Conservation (phyloP, 331 rosid species). For the Pyrus hybrid region DNA sequence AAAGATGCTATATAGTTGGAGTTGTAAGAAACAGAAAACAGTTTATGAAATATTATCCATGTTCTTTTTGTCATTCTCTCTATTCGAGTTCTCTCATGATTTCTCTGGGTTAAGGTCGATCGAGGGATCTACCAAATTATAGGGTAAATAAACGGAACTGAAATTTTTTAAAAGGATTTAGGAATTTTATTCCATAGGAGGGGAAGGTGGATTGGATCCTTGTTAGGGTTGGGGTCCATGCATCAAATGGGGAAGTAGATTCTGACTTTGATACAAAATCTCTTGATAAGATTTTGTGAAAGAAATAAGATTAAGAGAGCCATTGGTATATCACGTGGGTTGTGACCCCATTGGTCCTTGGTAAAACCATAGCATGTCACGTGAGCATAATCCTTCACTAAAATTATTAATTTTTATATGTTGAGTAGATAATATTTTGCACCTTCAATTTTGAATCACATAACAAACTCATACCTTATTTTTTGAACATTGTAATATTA, state of each 20-base stretch:
- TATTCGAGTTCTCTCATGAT: no score
- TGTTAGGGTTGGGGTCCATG: slow-evolving; percentile 3
- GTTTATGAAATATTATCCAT: no score
- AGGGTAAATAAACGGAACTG: neutral
- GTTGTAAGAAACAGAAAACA: no score
- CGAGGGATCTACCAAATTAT: no score
- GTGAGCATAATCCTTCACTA: slow-evolving; percentile 23
- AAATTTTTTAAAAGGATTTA: neutral
- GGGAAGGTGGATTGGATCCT: neutral
- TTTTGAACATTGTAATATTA: no score
- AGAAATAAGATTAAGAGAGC: neutral
- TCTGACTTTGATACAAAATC: slow-evolving; percentile 41
- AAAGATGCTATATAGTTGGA: no score
- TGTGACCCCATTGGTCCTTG: slow-evolving; percentile 47
- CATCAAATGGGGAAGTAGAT: slow-evolving; percentile 14
- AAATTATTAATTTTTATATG: neutral
- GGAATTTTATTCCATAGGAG: slow-evolving; percentile 11
- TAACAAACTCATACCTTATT: neutral
- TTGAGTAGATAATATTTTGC: no score
- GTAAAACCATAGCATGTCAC: slow-evolving; percentile 35
- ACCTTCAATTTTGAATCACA: no score
- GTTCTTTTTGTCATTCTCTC: no score
- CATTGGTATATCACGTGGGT: slow-evolving; percentile 75
- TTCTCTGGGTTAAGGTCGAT: no score
- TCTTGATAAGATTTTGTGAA: slow-evolving; percentile 42